Conservation (phyloP, 1,284 basidiomycete genomes). For the Trametes polyzona region DNA sequence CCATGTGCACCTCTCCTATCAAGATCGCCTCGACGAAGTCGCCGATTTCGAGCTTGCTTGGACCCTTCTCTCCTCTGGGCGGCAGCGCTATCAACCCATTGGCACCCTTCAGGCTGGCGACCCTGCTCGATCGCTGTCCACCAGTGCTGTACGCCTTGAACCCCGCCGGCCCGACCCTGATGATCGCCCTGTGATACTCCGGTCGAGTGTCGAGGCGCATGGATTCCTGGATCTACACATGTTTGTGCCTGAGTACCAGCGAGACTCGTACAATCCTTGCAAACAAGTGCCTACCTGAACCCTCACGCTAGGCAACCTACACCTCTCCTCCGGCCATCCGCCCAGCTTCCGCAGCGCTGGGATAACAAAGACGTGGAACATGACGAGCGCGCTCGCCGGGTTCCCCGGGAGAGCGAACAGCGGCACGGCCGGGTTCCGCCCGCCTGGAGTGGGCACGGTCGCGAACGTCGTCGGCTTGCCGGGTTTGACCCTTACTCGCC, state of each 20-base stretch:
- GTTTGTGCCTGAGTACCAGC: no score
- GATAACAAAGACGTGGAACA: conserved; percentile 84
- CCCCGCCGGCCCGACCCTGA: conserved; percentile 48
- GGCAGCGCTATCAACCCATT: conserved; percentile 81
- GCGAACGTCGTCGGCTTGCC: conserved; percentile 90
- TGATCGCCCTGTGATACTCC: conserved; percentile 81
- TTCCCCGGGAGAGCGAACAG: conserved; percentile 89
- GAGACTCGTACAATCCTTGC: neutral
- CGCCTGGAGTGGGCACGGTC: conserved; percentile 54
- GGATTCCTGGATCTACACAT: conserved; percentile 53
- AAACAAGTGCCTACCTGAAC: conserved; percentile 57
- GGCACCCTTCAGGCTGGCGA: conserved; percentile 76
- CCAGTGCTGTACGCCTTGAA: conserved; percentile 80
- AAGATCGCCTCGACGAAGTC: conserved; percentile 61
- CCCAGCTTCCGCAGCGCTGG: conserved; percentile 78
- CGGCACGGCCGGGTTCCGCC: conserved; percentile 47
- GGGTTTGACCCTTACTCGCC: conserved; percentile 71
- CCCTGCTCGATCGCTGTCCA: conserved; percentile 82
- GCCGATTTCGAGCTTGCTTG: conserved; percentile 51
- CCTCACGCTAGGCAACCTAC: conserved; percentile 64
- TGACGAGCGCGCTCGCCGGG: conserved; percentile 88
- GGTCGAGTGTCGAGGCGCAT: conserved; percentile 76
- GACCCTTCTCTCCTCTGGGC: conserved; percentile 42
- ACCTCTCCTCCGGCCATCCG: conserved; percentile 60
- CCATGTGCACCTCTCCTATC: conserved; percentile 64